Evolutionary conservation across 2,329 filamentous ascomycete genomes (phyloP), one percentile per base, ranked within the genome.

Genomic region (Hypoxylon sp.): DNA sequence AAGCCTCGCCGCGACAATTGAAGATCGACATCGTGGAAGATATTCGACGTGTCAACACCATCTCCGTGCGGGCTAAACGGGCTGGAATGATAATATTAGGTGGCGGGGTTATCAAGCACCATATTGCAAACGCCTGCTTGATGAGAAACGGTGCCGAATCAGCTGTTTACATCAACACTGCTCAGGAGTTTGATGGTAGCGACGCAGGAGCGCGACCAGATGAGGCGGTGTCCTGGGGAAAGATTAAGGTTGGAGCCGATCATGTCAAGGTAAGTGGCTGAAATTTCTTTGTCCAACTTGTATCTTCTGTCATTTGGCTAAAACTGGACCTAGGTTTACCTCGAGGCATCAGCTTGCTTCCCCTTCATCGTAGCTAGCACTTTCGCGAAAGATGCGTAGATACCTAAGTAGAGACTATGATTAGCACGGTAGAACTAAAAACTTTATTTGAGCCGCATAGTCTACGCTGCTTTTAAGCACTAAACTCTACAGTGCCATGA

Each of bases 61-160:
- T 98, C 70, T 90, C 95, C 0, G 93, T 98, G 33, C 86, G 92
- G 13, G 96, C 96, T 2, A 94, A 94, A 81, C 86, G 93, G 60
- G 92, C 93, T 0, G 96, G 96, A 55, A 98, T 98, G 91, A 94
- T 99, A 74, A 93, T 99, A 62, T 85, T 99, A 0, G 96, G 96
- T 0, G 96, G 96, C 5, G 96, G 96, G 0, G 84, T 99, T n/a
- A 88, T 99, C 75, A 99, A 99, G 84, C 96, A 99, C 77, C 96
- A 99, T 80, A 98, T 99, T 78, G 94, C 96, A 57, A 99, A 99
- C 79, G 96, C 96, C 2, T 97, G 94, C 75, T 81, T 99, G 75
- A 98, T 99, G 96, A 90, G 96, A 54, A 99, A 99, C 76, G 96
- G 96, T 1, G 96, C 96, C 14, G 96, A 99, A 80, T 95, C 93